Evolutionary conservation across 129 eudicot genomes (phyloP).

Genomic region (Helianthus annuus): HanXRQr2.0-SUNRISE NC_035436.2:171544239-171544738

Average conservation of each 20-base stretch:
- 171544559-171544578: constrained; percentile 43
- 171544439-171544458: constrained; percentile 50
- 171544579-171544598: constrained; percentile 44
- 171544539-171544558: not conserved
- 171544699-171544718: constrained; percentile 66
- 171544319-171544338: constrained; percentile 24
- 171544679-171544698: constrained; percentile 49
- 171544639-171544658: constrained; percentile 58
- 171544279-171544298: too few relatives aligned
- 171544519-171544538: constrained; percentile 24
- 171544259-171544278: too few relatives aligned
- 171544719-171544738: constrained; percentile 92
- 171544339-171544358: constrained; percentile 13
- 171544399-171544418: not conserved
- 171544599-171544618: constrained; percentile 38
- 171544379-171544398: not conserved
- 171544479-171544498: constrained; percentile 57
- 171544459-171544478: constrained; percentile 61
- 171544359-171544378: constrained; percentile 15
- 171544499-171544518: constrained; percentile 55
- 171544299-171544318: not conserved
- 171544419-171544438: constrained; percentile 1
- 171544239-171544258: too few relatives aligned
- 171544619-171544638: constrained; percentile 51
- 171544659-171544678: constrained; percentile 26